phyloP scores from a whole-genome alignment of 2,329 filamentous ascomycete species.

The Ceratocystis albifundus region DNA sequence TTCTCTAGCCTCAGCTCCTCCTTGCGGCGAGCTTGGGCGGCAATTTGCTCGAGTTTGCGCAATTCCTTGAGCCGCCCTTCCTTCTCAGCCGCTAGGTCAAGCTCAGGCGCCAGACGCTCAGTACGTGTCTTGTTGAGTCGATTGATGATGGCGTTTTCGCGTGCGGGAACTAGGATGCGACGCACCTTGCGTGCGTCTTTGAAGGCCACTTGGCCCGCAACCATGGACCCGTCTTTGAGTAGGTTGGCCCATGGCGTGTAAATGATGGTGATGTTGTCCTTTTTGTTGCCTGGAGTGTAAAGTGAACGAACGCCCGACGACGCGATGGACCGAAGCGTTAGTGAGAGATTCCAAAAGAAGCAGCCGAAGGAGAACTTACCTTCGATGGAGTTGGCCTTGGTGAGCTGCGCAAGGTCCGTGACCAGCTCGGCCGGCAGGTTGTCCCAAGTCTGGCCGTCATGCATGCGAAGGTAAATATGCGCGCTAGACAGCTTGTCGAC shows the following conservation, averaged over 20 bases:
- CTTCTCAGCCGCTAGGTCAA: slow-evolving; percentile 66
- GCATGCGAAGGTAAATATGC: slow-evolving; percentile 85
- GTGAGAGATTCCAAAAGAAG: background rate
- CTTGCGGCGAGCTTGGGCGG: slow-evolving; percentile 54
- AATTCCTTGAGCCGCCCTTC: slow-evolving; percentile 63
- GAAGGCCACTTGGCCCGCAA: slow-evolving; percentile 86
- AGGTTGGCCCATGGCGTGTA: slow-evolving; percentile 98
- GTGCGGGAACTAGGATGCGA: slow-evolving; percentile 63
- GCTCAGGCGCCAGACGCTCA: slow-evolving; percentile 57
- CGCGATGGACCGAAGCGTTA: background rate
- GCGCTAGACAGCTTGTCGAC: slow-evolving; percentile 94
- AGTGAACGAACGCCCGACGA: background rate
- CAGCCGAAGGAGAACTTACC: slow-evolving; percentile 38
- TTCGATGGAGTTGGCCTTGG: slow-evolving; percentile 98
- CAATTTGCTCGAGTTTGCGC: slow-evolving; percentile 57
- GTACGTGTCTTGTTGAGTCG: slow-evolving; percentile 94
- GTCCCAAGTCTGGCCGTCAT: slow-evolving; percentile 73
- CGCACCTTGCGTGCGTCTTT: slow-evolving; percentile 80
- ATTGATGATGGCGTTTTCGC: slow-evolving; percentile 88
- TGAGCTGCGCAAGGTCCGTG: slow-evolving; percentile 86
- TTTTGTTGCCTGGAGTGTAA: slow-evolving; percentile 70
- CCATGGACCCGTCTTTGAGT: slow-evolving; percentile 92
- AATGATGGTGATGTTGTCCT: slow-evolving; percentile 91
- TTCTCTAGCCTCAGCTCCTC: slow-evolving; percentile 62
- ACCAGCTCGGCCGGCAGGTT: slow-evolving; percentile 62